Conservation (phyloP, 2,329 filamentous ascomycete genomes). For the Byssothecium circinans region DNA sequence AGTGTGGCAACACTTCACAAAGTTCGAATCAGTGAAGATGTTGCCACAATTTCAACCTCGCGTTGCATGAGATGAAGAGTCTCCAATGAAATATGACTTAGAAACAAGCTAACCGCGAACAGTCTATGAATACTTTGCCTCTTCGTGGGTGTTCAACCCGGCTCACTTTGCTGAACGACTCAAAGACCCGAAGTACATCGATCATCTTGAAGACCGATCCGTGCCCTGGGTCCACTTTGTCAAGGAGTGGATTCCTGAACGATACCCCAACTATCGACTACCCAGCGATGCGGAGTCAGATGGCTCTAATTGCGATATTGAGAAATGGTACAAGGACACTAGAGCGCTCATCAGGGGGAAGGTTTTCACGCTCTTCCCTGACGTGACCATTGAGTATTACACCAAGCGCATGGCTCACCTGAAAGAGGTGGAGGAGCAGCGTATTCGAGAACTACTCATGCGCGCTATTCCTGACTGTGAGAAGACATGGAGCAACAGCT, state of each 20-base stretch:
- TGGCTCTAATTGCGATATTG: not conserved
- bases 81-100: no score
- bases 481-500: conserved; percentile 16
- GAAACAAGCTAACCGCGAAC: not conserved
- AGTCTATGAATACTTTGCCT: conserved; percentile 27
- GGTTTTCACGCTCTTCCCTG: conserved; percentile 27
- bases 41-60: no score
- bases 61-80: no score
- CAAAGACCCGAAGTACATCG: conserved; percentile 20
- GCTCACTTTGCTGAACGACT: conserved; percentile 24
- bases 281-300: no score
- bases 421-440: conserved; percentile 22
- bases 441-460: conserved; percentile 18
- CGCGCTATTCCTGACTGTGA: conserved; percentile 18
- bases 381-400: conserved; percentile 19
- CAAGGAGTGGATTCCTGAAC: conserved; percentile 24
- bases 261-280: conserved; percentile 16
- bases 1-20: no score
- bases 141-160: conserved; percentile 29
- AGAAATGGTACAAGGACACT: conserved; percentile 21
- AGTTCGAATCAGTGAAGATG: no score
- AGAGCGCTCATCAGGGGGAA: conserved; percentile 19
- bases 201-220: conserved; percentile 18
- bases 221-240: conserved; percentile 24
- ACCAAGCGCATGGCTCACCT: conserved; percentile 17